phyloP scores from a whole-genome alignment of 1,284 basidiomycete genomes.

The Pseudozyma sp. region DNA sequence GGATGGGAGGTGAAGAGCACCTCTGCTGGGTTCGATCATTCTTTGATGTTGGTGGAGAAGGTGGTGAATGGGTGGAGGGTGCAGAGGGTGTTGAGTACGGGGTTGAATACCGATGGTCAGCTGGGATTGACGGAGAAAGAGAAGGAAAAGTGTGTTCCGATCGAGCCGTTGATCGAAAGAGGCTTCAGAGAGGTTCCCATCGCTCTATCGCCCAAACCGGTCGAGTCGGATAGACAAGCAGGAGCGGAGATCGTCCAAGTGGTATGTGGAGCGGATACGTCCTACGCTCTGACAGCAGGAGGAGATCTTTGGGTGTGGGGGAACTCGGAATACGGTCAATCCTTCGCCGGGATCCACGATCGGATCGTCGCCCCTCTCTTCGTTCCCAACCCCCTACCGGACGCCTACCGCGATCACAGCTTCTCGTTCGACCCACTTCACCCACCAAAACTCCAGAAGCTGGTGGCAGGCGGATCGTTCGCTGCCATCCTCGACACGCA shows the following conservation, averaged over 20 bases:
- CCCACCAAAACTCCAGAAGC: slow-evolving; percentile 2
- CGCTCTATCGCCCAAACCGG: slow-evolving; percentile 1
- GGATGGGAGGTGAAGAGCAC: slow-evolving; percentile 17
- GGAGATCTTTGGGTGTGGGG: slow-evolving; percentile 54
- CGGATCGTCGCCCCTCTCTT: slow-evolving; percentile 12
- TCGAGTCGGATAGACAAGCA: background rate
- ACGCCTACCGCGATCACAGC: background rate
- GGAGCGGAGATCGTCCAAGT: slow-evolving; percentile 14
- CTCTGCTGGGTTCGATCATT: slow-evolving; percentile 31
- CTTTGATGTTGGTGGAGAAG: slow-evolving; percentile 19
- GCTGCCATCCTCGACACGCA: slow-evolving; percentile 29
- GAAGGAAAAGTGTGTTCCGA: slow-evolving; percentile 5
- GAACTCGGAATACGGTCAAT: slow-evolving; percentile 60
- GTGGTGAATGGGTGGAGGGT: slow-evolving; percentile 6
- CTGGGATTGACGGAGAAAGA: slow-evolving; percentile 21
- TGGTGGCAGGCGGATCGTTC: slow-evolving; percentile 38
- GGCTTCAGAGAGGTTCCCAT: slow-evolving; percentile 3
- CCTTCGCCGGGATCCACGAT: slow-evolving; percentile 26
- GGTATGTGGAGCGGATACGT: slow-evolving; percentile 52
- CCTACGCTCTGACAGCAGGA: slow-evolving; percentile 19
- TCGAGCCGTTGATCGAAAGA: slow-evolving; percentile 17
- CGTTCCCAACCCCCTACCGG: slow-evolving; percentile 13
- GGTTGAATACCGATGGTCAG: slow-evolving; percentile 60
- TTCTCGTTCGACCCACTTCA: background rate
- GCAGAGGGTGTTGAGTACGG: slow-evolving; percentile 13